A percentile compares a stretch with the other conserved stretches of the same genome.
These are phyloP conservation scores for Rhynchospora breviuscula DNA, from an alignment of 176 grass and related monocot species.

Conservation along the genomic window DNA sequence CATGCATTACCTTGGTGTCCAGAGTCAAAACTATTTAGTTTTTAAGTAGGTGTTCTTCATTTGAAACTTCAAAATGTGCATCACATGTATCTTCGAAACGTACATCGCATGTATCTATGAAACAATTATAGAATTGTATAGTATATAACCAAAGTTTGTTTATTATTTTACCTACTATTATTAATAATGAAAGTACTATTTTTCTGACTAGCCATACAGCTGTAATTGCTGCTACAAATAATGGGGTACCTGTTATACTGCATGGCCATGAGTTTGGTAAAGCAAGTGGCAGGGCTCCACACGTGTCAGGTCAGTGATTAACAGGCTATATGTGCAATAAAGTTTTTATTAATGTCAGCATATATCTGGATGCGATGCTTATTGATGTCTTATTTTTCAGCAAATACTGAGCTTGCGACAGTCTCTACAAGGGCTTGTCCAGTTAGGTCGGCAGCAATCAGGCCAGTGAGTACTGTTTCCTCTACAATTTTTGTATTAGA, in stretches of 20 bases:
- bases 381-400: conserved; percentile 26
- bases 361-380: neutral
- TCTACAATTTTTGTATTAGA: neutral
- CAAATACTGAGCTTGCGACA: conserved; percentile 87
- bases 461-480: conserved; percentile 51
- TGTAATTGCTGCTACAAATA: conserved; percentile 97
- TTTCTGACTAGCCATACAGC: conserved; percentile 67
- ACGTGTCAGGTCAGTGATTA: too few species aligned
- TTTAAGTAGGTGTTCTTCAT: too few species aligned
- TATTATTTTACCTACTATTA: too few species aligned
- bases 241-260: conserved; percentile 82
- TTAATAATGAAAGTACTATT: conserved; percentile 25
- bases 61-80: too few species aligned
- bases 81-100: too few species aligned
- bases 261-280: conserved; percentile 92
- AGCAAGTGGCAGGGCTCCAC: conserved; percentile 13
- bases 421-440: conserved; percentile 42
- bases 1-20: too few species aligned
- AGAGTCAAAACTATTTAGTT: too few species aligned
- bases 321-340: too few species aligned
- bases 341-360: too few species aligned
- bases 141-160: too few species aligned
- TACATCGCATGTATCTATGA: too few species aligned
- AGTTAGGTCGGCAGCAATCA: conserved; percentile 55
- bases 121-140: too few species aligned